phyloP scores from a whole-genome alignment of 2,329 filamentous ascomycete genomes.

The Delphinella strobiligena region DNA sequence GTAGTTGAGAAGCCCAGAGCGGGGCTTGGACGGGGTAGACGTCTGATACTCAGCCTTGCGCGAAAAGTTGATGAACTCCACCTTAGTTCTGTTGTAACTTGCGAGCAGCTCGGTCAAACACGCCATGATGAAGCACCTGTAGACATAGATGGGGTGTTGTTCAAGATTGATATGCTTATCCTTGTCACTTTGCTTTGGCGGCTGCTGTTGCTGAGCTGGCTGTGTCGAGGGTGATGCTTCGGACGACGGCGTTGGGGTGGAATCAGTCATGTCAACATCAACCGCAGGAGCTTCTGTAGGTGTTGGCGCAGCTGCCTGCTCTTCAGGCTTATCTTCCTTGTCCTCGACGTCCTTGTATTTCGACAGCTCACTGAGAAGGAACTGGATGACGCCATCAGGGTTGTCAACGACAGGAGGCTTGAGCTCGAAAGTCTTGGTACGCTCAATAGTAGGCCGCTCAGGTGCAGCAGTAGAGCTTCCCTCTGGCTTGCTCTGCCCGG shows the following conservation, averaged over 20 bases:
- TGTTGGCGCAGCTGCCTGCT: constrained; percentile 30
- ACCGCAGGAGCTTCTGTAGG: constrained; percentile 24
- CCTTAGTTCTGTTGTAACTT: constrained; percentile 87
- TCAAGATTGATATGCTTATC: constrained; percentile 38
- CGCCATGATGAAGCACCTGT: constrained; percentile 87
- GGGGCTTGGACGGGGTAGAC: constrained; percentile 83
- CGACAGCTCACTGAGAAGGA: constrained; percentile 80
- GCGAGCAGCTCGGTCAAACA: constrained; percentile 82
- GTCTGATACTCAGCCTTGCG: constrained; percentile 74
- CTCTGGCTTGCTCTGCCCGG: neutral
- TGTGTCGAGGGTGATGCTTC: constrained; percentile 26
- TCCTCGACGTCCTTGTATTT: constrained; percentile 91
- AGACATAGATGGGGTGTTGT: constrained; percentile 91
- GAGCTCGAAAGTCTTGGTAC: constrained; percentile 53
- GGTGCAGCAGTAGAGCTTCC: constrained; percentile 18
- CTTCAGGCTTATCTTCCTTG: constrained; percentile 43
- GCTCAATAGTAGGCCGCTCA: constrained; percentile 30
- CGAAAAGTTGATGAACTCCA: constrained; percentile 99
- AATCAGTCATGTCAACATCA: constrained; percentile 40
- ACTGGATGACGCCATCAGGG: constrained; percentile 89
- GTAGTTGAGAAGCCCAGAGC: constrained; percentile 87
- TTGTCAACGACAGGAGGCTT: constrained; percentile 83
- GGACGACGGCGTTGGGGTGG: constrained; percentile 9
- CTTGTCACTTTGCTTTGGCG: constrained; percentile 68
- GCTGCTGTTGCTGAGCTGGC: constrained; percentile 36